phyloP scores from a whole-genome alignment of 2,329 filamentous ascomycete species.

The Diaporthe longicolla region DNA sequence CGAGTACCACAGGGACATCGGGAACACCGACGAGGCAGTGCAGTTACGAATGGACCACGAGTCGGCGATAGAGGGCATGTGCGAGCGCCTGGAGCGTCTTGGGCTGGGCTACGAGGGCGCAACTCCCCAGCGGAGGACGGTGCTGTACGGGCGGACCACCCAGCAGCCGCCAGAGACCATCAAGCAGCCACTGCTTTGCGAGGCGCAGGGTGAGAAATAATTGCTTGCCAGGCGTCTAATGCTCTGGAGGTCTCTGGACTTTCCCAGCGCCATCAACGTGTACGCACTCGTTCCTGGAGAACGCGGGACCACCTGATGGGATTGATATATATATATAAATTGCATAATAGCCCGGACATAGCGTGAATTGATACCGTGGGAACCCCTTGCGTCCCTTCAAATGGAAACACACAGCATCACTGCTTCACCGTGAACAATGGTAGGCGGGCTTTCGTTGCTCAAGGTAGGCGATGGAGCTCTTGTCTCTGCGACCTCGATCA shows the following conservation, averaged over 20 bases:
- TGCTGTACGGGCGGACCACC: constrained; percentile 27
- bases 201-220: background rate
- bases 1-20: background rate
- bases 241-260: background rate
- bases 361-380: background rate
- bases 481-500: background rate
- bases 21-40: background rate
- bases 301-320: background rate
- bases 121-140: constrained; percentile 11
- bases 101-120: constrained; percentile 15
- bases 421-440: background rate
- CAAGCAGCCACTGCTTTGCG: background rate
- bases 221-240: background rate
- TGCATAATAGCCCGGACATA: background rate
- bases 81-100: constrained; percentile 19
- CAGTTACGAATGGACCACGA: background rate
- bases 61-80: constrained; percentile 6
- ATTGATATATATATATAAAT: background rate
- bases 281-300: background rate
- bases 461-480: too few relatives aligned
- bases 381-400: background rate
- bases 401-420: background rate
- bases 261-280: background rate
- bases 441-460: too few relatives aligned
- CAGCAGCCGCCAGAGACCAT: background rate